phyloP scores from a whole-genome alignment of 768 basidiomycete genomes.

The Hirschioporus abietinus region DNA sequence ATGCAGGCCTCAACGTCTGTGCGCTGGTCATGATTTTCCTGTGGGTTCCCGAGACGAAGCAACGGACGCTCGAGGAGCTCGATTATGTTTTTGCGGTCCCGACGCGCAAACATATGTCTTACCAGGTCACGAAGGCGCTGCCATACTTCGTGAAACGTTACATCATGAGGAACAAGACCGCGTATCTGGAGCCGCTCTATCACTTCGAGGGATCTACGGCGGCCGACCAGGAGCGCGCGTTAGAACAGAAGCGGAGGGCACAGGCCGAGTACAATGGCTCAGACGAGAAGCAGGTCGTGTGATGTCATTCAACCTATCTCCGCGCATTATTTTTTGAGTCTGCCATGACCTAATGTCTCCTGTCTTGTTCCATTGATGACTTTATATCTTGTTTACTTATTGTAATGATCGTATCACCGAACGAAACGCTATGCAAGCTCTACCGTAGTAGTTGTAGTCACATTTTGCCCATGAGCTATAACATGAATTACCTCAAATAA shows the following conservation, averaged over 20 bases:
- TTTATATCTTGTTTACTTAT: not conserved
- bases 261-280: not conserved
- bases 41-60: slow-evolving; percentile 43
- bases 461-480: too few species aligned
- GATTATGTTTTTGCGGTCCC: slow-evolving; percentile 23
- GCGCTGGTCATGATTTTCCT: slow-evolving; percentile 54
- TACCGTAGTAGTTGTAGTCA: too few species aligned
- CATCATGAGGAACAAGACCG: slow-evolving; percentile 31
- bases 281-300: not conserved
- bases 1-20: slow-evolving; percentile 44
- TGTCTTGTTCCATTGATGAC: not conserved
- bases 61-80: slow-evolving; percentile 39
- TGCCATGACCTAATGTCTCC: not conserved
- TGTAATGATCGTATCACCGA: not conserved
- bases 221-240: not conserved
- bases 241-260: not conserved
- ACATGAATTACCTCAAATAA: too few species aligned
- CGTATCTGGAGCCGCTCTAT: slow-evolving; percentile 40
- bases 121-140: slow-evolving; percentile 28
- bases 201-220: slow-evolving; percentile 37
- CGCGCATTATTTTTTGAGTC: not conserved
- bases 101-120: slow-evolving; percentile 5
- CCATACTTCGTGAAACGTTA: slow-evolving; percentile 31
- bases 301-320: not conserved
- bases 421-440: not conserved